Conservation (phyloP, 768 basidiomycete genomes). For the Boletus subcaerulescens region DNA sequence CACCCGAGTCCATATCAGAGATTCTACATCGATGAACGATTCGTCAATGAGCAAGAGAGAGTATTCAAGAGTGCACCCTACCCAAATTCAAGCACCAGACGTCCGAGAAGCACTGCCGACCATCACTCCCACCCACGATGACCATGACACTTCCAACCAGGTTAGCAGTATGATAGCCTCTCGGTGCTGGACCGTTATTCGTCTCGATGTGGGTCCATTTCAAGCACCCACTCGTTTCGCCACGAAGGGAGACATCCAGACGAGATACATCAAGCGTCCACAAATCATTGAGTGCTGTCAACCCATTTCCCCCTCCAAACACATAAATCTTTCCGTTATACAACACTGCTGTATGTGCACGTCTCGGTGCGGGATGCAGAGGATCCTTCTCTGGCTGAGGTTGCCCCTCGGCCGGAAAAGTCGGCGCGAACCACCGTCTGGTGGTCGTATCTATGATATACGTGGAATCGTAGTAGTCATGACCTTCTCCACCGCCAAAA, state of each 20-base stretch:
- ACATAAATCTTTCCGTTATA: constrained; percentile 73
- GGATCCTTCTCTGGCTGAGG: constrained; percentile 2
- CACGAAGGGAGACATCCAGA: constrained; percentile 27
- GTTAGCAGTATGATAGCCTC: constrained; percentile 92
- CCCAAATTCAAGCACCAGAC: constrained; percentile 86
- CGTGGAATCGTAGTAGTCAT: constrained; percentile 77
- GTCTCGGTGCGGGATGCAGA: constrained; percentile 59
- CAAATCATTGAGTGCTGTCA: constrained; percentile 85
- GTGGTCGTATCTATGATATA: constrained; percentile 79
- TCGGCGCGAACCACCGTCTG: constrained; percentile 61
- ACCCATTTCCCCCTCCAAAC: constrained; percentile 93
- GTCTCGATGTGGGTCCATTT: constrained; percentile 62
- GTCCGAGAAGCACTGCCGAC: constrained; percentile 82
- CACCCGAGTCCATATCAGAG: constrained; percentile 28
- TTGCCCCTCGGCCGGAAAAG: constrained; percentile 21
- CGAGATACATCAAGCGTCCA: constrained; percentile 78
- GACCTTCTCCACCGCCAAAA: constrained; percentile 85
- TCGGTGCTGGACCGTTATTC: constrained; percentile 52
- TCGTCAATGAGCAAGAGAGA: not conserved
- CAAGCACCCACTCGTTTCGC: constrained; percentile 26
- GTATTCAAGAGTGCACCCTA: constrained; percentile 37
- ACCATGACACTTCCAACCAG: constrained; percentile 84
- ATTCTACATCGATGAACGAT: constrained; percentile 14
- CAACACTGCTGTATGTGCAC: constrained; percentile 84
- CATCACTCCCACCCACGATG: constrained; percentile 89